Evolutionary conservation across 805 yeast species (phyloP), one percentile per base, ranked within the genome.

Genomic region (Tetrapisispora fleetii): DNA sequence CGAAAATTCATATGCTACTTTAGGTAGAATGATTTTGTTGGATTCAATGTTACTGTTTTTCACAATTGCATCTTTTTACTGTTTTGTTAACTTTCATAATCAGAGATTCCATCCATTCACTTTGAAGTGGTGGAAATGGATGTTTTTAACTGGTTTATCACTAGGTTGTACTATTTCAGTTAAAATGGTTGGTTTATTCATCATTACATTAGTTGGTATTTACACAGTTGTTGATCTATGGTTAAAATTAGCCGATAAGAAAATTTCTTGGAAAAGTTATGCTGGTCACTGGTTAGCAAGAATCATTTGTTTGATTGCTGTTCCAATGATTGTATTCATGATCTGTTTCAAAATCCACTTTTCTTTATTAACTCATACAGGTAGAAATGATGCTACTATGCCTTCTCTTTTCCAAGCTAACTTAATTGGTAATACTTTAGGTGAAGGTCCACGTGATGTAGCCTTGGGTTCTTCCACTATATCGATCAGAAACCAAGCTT

Each of bases 121-220:
- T 22, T 71, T 81, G 59, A 80, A 81, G 63, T 93, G 99, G 99
- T 93, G 95, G 95, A 80, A 80, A 64, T 91, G 97, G 96, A 68
- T 93, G 46, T 57, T 83, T 22, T 69, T 85, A 50, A 85, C 95
- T 9, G 99, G 99, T 55, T 69, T 88, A 46, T 73, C 80, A 42
- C 80, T 93, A 59, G 98, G 99, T 39, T 85, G 93, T 65, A 85
- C 90, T 18, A 83, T 91, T 62, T 84, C 95, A 28, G 95, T 89
- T 50, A 93, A 93, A 69, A 88, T 90, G 96, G 98, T 93, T 50
- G 99, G 99, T 58, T 75, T 91, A 49, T 87, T 93, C 60, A 86
- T 87, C 52, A 91, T 95, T 49, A 67, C 88, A 17, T 70, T 89
- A 53, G 89, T 93, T 48, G 99, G 99, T 44, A 77, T 88, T 53